phyloP scores from a whole-genome alignment of 768 basidiomycete species.

The Cystobasidium onofrii region DNA sequence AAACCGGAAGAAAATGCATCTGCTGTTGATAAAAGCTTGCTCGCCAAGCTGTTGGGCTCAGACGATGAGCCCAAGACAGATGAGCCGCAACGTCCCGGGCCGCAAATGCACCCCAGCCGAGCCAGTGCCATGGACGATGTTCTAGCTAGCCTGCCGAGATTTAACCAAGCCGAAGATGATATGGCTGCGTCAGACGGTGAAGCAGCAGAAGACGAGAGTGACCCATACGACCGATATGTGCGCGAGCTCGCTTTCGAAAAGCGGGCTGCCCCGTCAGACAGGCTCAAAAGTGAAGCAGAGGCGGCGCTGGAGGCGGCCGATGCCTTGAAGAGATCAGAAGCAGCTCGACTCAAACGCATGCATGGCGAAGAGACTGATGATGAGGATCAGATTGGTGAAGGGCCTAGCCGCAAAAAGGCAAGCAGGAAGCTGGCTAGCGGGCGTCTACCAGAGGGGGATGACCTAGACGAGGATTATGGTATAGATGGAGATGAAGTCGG shows the following conservation, averaged over 20 bases:
- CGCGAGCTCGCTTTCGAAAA: constrained; percentile 87
- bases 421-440: constrained; percentile 11
- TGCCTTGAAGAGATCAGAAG: constrained; percentile 74
- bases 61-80: neutral
- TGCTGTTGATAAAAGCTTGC: constrained; percentile 40
- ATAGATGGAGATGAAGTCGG: constrained; percentile 37
- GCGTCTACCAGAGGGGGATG: constrained; percentile 59
- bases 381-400: constrained; percentile 55
- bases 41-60: constrained; percentile 42
- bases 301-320: constrained; percentile 79
- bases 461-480: constrained; percentile 74
- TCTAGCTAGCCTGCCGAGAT: neutral
- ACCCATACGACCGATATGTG: constrained; percentile 85
- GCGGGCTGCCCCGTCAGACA: constrained; percentile 83
- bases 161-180: neutral
- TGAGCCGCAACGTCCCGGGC: neutral
- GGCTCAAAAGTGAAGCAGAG: constrained; percentile 95
- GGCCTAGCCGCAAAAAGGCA: constrained; percentile 54
- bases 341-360: constrained; percentile 70
- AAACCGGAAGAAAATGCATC: constrained; percentile 32
- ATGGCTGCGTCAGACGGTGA: neutral
- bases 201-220: constrained; percentile 42
- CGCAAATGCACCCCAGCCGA: constrained; percentile 11
- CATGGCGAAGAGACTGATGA: constrained; percentile 60
- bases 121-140: neutral